Percentiles rank a stretch among this genome's conserved stretches.
Conservation (phyloP, 345 rosid species). For the Euphorbia lathyris region DNA sequence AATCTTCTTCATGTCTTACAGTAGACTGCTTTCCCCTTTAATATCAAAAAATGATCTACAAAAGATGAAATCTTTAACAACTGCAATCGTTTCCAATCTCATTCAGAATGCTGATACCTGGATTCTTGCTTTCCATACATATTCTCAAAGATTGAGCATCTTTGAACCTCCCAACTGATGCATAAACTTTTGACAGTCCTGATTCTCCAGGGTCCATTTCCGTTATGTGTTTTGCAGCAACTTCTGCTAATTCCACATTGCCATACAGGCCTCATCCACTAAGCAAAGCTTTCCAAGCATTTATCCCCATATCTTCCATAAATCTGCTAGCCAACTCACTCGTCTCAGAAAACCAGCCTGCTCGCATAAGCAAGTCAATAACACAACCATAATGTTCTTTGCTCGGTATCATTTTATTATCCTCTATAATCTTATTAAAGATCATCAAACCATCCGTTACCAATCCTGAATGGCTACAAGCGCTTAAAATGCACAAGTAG, state of each 20-base stretch:
- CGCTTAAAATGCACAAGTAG: constrained; percentile 33
- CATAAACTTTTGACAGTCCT: constrained; percentile 38
- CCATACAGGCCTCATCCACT: constrained; percentile 39
- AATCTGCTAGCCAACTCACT: constrained; percentile 17
- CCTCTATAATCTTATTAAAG: constrained; percentile 36
- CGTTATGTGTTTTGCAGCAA: constrained; percentile 30
- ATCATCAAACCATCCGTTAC: constrained; percentile 37
- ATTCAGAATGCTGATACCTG: constrained; percentile 34
- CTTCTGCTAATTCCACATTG: constrained; percentile 36
- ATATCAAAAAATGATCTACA: background rate
- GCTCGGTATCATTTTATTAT: constrained; percentile 30
- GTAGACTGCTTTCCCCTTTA: background rate
- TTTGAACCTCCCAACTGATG: constrained; percentile 45
- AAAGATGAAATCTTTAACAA: constrained; percentile 25
- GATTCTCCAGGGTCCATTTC: constrained; percentile 25
- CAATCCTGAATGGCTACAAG: constrained; percentile 46
- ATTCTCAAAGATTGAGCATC: constrained; percentile 46
- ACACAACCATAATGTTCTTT: constrained; percentile 39
- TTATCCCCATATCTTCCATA: constrained; percentile 28
- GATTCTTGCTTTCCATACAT: constrained; percentile 30
- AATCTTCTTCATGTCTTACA: background rate
- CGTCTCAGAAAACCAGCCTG: constrained; percentile 40
- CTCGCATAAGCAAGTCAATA: constrained; percentile 39
- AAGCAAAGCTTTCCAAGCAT: constrained; percentile 40
- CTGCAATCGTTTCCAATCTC: constrained; percentile 18